A percentile compares a stretch with the other conserved stretches of the same genome.
Evolutionary conservation across 2,329 filamentous ascomycete species (phyloP).

Genomic region (Paraphaeosphaeria sporulosa): DNA sequence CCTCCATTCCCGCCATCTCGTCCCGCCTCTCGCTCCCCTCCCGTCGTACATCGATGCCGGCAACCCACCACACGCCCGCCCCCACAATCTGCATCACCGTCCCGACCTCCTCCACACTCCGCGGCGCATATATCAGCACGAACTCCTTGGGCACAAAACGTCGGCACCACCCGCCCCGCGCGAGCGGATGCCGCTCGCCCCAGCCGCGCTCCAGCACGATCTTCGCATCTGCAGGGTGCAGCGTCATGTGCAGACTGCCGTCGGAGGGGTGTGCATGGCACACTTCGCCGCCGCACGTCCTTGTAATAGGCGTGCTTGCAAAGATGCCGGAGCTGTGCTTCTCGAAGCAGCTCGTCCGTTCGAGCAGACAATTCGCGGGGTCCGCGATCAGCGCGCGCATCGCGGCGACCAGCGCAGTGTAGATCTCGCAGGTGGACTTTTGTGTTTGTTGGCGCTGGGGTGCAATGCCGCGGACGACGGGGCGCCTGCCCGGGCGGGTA

Average conservation of each 20-base stretch:
- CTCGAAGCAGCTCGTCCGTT: constrained; percentile 78
- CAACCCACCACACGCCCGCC: constrained; percentile 75
- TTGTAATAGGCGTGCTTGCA: constrained; percentile 69
- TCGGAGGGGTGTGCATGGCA: constrained; percentile 82
- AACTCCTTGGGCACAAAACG: constrained; percentile 78
- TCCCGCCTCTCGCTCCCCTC: constrained; percentile 29
- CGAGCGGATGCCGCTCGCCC: constrained; percentile 74
- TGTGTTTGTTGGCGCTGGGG: constrained; percentile 83
- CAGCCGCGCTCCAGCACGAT: constrained; percentile 77
- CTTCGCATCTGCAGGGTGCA: constrained; percentile 80
- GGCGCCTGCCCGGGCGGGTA: constrained; percentile 68
- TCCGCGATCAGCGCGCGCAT: constrained; percentile 34
- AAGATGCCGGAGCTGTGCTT: constrained; percentile 83
- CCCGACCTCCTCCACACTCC: constrained; percentile 71
- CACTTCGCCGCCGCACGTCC: constrained; percentile 80
- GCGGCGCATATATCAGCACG: constrained; percentile 82
- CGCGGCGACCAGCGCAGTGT: constrained; percentile 34
- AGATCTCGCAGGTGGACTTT: constrained; percentile 61
- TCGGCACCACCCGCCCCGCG: constrained; percentile 70
- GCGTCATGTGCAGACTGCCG: constrained; percentile 77
- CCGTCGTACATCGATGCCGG: constrained; percentile 45
- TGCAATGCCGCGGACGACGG: constrained; percentile 76
- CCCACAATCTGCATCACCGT: constrained; percentile 74
- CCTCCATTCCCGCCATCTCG: constrained; percentile 29
- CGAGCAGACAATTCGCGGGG: constrained; percentile 39